Conservation (phyloP, 163 green algal species). For the Smithsoniella earleae region DNA sequence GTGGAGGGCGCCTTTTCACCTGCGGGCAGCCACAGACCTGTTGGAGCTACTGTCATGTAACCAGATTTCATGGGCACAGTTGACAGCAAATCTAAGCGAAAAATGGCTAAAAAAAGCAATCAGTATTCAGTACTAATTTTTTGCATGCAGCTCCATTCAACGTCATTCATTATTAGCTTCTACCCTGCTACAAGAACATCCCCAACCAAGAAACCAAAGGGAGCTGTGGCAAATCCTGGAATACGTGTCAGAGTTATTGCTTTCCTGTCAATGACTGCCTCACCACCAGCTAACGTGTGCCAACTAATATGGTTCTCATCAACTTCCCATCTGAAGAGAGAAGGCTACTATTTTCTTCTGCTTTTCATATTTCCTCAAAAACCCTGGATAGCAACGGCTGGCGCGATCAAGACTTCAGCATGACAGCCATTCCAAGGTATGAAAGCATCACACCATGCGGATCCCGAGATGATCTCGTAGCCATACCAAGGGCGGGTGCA, state of each 20-base stretch:
- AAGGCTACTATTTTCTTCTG: too few species aligned
- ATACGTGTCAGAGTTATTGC: too few species aligned
- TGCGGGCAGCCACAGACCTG: background rate
- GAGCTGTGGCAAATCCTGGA: too few species aligned
- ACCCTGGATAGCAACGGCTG: background rate
- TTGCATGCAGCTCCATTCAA: background rate
- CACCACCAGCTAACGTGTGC: too few species aligned
- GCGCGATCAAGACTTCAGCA: background rate
- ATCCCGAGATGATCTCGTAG: conserved; percentile 6
- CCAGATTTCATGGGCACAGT: too few species aligned
- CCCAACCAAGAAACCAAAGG: too few species aligned
- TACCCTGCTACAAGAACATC: too few species aligned
- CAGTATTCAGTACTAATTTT: background rate
- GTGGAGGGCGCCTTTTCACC: conserved; percentile 8
- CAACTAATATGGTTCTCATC: too few species aligned
- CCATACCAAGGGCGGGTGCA: background rate
- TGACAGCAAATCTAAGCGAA: too few species aligned
- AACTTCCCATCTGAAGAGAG: too few species aligned
- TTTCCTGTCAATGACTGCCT: too few species aligned
- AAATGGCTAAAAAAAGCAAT: background rate
- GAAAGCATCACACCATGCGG: conserved; percentile 5
- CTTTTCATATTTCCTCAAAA: background rate
- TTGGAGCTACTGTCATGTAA: too few species aligned
- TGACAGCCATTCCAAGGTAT: background rate
- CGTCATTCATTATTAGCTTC: background rate